These are phyloP conservation scores for Marasmius fiardii DNA, from an alignment of 1,284 basidiomycete species.

Conservation along the genomic window DNA sequence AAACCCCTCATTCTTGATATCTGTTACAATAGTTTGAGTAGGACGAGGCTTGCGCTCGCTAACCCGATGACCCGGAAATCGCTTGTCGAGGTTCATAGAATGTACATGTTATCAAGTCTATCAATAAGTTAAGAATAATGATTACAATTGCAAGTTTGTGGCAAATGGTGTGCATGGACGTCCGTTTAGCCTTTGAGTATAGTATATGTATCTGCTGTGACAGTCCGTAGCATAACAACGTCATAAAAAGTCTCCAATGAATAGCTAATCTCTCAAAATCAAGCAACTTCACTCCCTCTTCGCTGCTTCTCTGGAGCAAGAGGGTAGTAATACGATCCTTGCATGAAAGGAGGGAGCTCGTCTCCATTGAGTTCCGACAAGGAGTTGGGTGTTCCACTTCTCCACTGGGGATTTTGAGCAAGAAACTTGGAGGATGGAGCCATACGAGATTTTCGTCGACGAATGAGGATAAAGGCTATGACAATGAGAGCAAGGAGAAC, in stretches of 20 bases:
- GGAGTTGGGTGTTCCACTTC: not conserved
- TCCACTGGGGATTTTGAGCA: conserved; percentile 3
- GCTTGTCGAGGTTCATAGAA: not conserved
- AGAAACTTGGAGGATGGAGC: conserved; percentile 52
- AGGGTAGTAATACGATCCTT: conserved; percentile 1
- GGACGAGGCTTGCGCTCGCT: no score
- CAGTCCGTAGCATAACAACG: not conserved
- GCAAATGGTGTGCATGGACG: not conserved
- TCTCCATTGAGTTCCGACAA: not conserved
- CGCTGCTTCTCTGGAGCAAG: not conserved
- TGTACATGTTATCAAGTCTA: not conserved
- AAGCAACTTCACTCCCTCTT: not conserved
- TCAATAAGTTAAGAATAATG: not conserved
- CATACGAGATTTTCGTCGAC: conserved; percentile 30
- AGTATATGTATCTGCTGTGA: no score
- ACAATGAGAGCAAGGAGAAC: conserved; percentile 25
- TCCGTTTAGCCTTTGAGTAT: not conserved
- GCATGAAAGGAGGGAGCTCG: not conserved
- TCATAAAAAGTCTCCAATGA: not conserved
- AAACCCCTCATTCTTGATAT: no score
- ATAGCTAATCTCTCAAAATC: not conserved
- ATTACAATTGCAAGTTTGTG: not conserved
- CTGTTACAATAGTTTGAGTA: no score
- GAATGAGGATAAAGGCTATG: conserved; percentile 31
- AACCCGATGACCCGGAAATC: no score